Evolutionary conservation across 139 green algal genomes (phyloP).

Genomic region (Monoraphidium neglectum): DNA sequence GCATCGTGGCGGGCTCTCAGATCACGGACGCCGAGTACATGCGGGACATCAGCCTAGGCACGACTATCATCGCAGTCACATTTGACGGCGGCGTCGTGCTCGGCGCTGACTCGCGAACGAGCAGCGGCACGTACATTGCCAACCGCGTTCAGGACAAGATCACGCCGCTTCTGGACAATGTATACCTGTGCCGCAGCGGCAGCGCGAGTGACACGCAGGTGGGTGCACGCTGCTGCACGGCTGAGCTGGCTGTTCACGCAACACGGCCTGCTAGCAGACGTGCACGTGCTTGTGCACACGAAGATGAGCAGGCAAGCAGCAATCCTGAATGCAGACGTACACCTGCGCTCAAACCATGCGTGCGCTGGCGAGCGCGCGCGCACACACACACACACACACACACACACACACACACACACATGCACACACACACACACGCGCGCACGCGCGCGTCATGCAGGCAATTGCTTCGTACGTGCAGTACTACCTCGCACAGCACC

Average conservation of each 20-base stretch:
- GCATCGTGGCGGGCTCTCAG: too few relatives aligned
- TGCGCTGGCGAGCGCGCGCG: not conserved
- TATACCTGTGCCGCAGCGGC: conserved; percentile 60
- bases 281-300: too few relatives aligned
- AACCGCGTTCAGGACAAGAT: conserved; percentile 93
- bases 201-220: conserved; percentile 60
- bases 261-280: too few relatives aligned
- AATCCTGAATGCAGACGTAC: too few relatives aligned
- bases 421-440: not conserved
- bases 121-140: conserved; percentile 88
- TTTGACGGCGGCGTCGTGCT: conserved; percentile 91
- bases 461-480: conserved; percentile 64
- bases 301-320: too few relatives aligned
- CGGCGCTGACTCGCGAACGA: conserved; percentile 82
- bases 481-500: conserved; percentile 63
- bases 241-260: too few relatives aligned
- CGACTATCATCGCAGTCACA: conserved; percentile 89
- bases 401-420: not conserved
- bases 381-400: not conserved
- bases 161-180: conserved; percentile 57
- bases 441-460: too few relatives aligned
- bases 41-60: conserved; percentile 56
- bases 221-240: too few relatives aligned
- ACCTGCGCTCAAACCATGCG: not conserved
- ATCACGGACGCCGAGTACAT: not conserved